phyloP scores from a whole-genome alignment of 73 alveolate species.

The Paramecium caudatum region DNA sequence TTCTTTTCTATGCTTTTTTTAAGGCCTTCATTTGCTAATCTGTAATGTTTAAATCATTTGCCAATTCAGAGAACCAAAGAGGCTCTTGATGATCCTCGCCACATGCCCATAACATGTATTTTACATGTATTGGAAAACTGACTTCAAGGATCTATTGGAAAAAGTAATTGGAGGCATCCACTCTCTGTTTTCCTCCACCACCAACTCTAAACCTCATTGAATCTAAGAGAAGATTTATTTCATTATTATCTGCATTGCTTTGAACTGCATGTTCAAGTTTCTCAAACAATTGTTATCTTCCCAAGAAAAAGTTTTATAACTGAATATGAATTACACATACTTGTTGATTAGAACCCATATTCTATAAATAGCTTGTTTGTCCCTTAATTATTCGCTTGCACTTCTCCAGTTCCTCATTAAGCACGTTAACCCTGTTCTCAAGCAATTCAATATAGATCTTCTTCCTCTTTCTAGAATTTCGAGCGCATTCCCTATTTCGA shows the following conservation, averaged over 20 bases:
- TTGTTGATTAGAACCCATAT: slow-evolving; percentile 42
- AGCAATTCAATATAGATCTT: slow-evolving; percentile 67
- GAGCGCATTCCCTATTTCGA: slow-evolving; percentile 73
- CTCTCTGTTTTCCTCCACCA: slow-evolving; percentile 73
- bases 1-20: slow-evolving; percentile 47
- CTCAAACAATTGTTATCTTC: slow-evolving; percentile 72
- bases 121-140: slow-evolving; percentile 62
- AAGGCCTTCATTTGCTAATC: slow-evolving; percentile 52
- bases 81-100: slow-evolving; percentile 40
- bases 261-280: slow-evolving; percentile 62
- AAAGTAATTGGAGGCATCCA: slow-evolving; percentile 68
- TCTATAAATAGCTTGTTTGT: background rate
- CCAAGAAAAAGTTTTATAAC: slow-evolving; percentile 63
- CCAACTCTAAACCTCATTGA: slow-evolving; percentile 74
- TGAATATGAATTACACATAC: background rate
- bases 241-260: slow-evolving; percentile 57
- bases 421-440: slow-evolving; percentile 60
- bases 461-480: slow-evolving; percentile 74
- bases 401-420: slow-evolving; percentile 68
- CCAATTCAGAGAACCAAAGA: slow-evolving; percentile 36
- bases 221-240: slow-evolving; percentile 59
- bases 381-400: slow-evolving; percentile 61
- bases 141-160: slow-evolving; percentile 59
- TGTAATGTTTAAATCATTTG: background rate
- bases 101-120: slow-evolving; percentile 63